These are phyloP conservation scores for Tulasnella sp. DNA, from an alignment of 768 basidiomycete species.

Conservation along the genomic window DNA sequence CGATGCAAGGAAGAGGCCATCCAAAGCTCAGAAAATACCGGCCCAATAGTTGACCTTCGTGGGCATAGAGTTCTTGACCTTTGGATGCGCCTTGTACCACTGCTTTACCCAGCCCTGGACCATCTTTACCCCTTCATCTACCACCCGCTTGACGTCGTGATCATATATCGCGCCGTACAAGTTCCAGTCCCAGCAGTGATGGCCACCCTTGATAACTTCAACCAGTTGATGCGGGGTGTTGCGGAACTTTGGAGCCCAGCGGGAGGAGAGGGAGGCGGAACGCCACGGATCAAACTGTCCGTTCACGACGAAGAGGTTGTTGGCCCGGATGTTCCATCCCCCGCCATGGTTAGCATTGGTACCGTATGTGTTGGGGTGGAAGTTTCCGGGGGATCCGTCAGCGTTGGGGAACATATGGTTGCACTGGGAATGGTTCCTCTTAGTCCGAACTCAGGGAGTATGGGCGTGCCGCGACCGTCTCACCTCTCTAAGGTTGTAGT, in stretches of 20 bases:
- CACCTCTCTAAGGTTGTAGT: constrained; percentile 10
- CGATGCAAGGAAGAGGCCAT: too few species aligned
- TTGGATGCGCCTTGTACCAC: constrained; percentile 22
- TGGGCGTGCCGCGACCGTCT: neutral
- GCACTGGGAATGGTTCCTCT: neutral
- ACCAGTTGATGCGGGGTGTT: neutral
- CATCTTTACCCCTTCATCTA: neutral
- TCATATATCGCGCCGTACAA: constrained; percentile 13
- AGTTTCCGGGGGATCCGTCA: constrained; percentile 12
- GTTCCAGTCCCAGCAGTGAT: constrained; percentile 32
- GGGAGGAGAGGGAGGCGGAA: constrained; percentile 30
- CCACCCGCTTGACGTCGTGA: constrained; percentile 18
- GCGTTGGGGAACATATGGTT: constrained; percentile 32
- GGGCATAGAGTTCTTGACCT: neutral
- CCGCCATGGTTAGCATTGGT: constrained; percentile 18
- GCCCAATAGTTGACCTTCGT: too few species aligned
- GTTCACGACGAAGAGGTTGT: constrained; percentile 30
- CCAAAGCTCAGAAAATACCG: too few species aligned
- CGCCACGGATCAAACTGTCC: constrained; percentile 35
- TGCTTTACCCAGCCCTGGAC: constrained; percentile 7
- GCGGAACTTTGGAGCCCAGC: constrained; percentile 19
- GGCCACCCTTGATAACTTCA: constrained; percentile 17
- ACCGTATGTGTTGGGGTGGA: neutral
- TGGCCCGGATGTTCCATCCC: constrained; percentile 32
- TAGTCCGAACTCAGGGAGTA: neutral